Conservation (phyloP, 352 stramenopile species). For the Pythium utonaiense region DNA sequence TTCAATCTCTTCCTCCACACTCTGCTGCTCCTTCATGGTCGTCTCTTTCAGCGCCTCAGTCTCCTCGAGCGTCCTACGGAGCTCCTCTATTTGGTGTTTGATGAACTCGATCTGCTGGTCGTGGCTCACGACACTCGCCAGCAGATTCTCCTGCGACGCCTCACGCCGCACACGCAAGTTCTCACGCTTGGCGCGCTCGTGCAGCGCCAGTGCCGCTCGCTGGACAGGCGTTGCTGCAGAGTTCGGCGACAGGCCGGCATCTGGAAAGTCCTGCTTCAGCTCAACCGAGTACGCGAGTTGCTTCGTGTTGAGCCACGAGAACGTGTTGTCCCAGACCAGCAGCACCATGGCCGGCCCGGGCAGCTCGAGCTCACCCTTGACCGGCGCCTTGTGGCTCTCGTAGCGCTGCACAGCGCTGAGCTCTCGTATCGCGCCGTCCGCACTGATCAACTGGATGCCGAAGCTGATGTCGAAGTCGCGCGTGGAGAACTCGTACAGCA, state of each 20-base stretch:
- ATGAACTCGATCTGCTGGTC: slow-evolving; percentile 43
- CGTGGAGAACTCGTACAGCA: slow-evolving; percentile 69
- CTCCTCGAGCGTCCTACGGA: slow-evolving; percentile 35
- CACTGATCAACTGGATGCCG: slow-evolving; percentile 62
- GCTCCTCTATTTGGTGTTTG: slow-evolving; percentile 55
- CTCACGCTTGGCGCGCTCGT: slow-evolving; percentile 44
- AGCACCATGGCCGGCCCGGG: slow-evolving; percentile 54
- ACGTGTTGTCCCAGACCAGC: slow-evolving; percentile 80
- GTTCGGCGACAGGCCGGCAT: background rate
- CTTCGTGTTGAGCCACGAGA: slow-evolving; percentile 79
- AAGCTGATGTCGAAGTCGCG: slow-evolving; percentile 74
- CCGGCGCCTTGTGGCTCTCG: slow-evolving; percentile 54
- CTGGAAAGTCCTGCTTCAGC: slow-evolving; percentile 43
- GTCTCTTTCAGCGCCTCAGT: slow-evolving; percentile 37
- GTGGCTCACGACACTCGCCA: slow-evolving; percentile 46
- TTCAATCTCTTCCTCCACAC: slow-evolving; percentile 46
- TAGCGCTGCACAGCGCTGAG: slow-evolving; percentile 53
- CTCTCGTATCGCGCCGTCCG: slow-evolving; percentile 49
- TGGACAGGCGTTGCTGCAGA: slow-evolving; percentile 9
- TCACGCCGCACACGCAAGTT: slow-evolving; percentile 33
- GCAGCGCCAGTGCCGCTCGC: slow-evolving; percentile 36
- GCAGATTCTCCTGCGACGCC: slow-evolving; percentile 33
- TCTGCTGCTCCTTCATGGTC: slow-evolving; percentile 32
- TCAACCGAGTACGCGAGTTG: slow-evolving; percentile 72
- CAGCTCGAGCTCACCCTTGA: slow-evolving; percentile 42